Base-by-base conservation (phyloP, 805 yeast genomes). In the Yarrowia deformans region DNA sequence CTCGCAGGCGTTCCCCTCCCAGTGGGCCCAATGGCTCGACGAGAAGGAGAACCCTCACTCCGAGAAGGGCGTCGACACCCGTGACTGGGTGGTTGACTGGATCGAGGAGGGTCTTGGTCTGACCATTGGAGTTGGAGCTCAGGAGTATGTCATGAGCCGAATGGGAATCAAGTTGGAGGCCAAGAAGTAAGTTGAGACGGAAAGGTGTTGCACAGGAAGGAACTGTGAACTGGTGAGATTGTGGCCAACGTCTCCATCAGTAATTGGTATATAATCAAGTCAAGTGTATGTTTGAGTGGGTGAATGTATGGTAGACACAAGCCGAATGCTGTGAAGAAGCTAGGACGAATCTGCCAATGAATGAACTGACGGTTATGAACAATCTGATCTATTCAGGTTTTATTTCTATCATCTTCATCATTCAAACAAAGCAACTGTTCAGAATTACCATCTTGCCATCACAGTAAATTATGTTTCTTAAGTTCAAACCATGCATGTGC, bases 11-110 rank as follows among this genome's bases (percentile, higher is more conserved):
- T 90, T 92, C 82, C 98, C 99, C 12, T 77, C 85, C 56, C 88
- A 86, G 76, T 95, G 99, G 99, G 89, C 93, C 10, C 81, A 85
- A n/a, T 95, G 99, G 99, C 83, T 94, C n/a, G 88, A 86, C 70
- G 85, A 74, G 40, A 72, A 73, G 37, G 75, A 49, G 40, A 74
- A 74, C 7, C 78, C 75, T 23, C 77, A 77, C 50, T 75, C 72
- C 29, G 78, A 78, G 6, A 87, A 86, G 70, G 87, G 82, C 10
- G 83, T 88, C 14, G 93, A 90, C 74, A 93, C 94, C n/a, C 81
- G 89, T 52, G 91, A 88, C 70, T 90, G 95, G 96, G 90, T 90
- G 14, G 81, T 83, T 52, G 90, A 86, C 67, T 90, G 96, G 96
- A 82, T 90, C 45, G 88, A 87, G 74, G 89, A 87, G 72, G 97